These are phyloP conservation scores for Cladosporium sp. DNA, from an alignment of 2,329 filamentous ascomycete genomes.

Conservation along the genomic window DNA sequence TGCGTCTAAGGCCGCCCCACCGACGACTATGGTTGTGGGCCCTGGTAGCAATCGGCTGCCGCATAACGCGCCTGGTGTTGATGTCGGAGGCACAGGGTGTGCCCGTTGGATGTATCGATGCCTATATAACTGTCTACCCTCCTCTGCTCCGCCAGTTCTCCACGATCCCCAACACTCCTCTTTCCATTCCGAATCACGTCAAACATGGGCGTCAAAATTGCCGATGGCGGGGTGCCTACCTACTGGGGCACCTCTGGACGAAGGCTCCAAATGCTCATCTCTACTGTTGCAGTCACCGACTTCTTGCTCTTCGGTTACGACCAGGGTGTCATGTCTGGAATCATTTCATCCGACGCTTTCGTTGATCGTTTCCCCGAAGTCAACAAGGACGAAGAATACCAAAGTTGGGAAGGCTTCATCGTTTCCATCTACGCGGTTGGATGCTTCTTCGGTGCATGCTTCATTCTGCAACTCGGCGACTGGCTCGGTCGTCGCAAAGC, in stretches of 20 bases:
- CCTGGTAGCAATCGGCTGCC: conserved; percentile 13
- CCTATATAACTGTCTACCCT: conserved; percentile 12
- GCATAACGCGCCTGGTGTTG: conserved; percentile 19
- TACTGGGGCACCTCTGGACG: conserved; percentile 29
- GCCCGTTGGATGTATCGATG: conserved; percentile 10
- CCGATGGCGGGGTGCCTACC: conserved; percentile 24
- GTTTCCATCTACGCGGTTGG: conserved; percentile 28
- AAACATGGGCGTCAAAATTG: conserved; percentile 24
- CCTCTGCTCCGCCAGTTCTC: conserved; percentile 1
- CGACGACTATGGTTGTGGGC: conserved; percentile 5
- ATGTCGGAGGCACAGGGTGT: conserved; percentile 1
- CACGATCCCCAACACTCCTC: conserved; percentile 13
- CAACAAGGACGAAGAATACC: conserved; percentile 39
- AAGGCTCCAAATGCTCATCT: conserved; percentile 57
- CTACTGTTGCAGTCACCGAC: conserved; percentile 61
- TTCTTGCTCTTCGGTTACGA: conserved; percentile 45
- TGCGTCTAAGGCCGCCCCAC: conserved; percentile 5
- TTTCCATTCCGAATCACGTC: background rate
- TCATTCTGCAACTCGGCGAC: conserved; percentile 17
- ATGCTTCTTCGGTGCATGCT: conserved; percentile 18
- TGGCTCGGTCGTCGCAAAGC: conserved; percentile 17
- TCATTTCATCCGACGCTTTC: conserved; percentile 69
- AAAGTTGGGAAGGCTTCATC: conserved; percentile 42
- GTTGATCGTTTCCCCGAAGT: conserved; percentile 46
- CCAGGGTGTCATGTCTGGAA: conserved; percentile 41